A percentile compares a stretch with the other conserved stretches of the same genome.
phyloP scores from a whole-genome alignment of 192 early-diverging fungal genomes.

The Podila horticola region DNA sequence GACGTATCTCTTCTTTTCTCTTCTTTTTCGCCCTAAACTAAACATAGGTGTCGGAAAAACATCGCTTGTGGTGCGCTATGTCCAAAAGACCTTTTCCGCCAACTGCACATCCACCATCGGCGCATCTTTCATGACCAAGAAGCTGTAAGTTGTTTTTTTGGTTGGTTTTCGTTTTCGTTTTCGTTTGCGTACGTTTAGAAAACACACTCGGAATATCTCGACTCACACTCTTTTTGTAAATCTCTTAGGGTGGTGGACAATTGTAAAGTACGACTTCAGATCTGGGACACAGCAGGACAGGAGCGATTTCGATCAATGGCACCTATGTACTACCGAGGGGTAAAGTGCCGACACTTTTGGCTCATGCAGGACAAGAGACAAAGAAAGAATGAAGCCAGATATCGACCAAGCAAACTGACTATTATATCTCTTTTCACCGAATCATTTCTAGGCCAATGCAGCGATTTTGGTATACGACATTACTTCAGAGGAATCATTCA shows the following conservation, averaged over 20 bases:
- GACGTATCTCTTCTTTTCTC: slow-evolving; percentile 4
- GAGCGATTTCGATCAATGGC: slow-evolving; percentile 82
- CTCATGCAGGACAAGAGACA: background rate
- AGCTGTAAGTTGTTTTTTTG: slow-evolving; percentile 56
- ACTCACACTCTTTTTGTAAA: background rate
- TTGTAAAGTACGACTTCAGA: slow-evolving; percentile 81
- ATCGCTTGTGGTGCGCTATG: slow-evolving; percentile 80
- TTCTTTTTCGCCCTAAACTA: slow-evolving; percentile 1
- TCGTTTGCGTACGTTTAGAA: too few species aligned
- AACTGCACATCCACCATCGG: slow-evolving; percentile 82
- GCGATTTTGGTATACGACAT: slow-evolving; percentile 80
- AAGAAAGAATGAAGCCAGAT: background rate
- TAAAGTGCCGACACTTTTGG: slow-evolving; percentile 10
- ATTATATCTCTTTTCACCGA: background rate
- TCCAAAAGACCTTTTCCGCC: slow-evolving; percentile 79
- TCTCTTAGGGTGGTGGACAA: slow-evolving; percentile 66
- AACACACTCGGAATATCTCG: background rate
- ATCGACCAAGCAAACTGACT: background rate
- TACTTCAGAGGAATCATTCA: slow-evolving; percentile 75
- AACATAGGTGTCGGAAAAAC: slow-evolving; percentile 81
- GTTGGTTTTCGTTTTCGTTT: too few species aligned
- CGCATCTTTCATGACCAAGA: slow-evolving; percentile 81
- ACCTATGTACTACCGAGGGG: slow-evolving; percentile 80
- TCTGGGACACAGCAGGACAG: slow-evolving; percentile 80
- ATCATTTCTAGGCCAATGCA: slow-evolving; percentile 63